phyloP scores from a whole-genome alignment of 148 eudicot species.

The Vaccinium macrocarpon region DNA sequence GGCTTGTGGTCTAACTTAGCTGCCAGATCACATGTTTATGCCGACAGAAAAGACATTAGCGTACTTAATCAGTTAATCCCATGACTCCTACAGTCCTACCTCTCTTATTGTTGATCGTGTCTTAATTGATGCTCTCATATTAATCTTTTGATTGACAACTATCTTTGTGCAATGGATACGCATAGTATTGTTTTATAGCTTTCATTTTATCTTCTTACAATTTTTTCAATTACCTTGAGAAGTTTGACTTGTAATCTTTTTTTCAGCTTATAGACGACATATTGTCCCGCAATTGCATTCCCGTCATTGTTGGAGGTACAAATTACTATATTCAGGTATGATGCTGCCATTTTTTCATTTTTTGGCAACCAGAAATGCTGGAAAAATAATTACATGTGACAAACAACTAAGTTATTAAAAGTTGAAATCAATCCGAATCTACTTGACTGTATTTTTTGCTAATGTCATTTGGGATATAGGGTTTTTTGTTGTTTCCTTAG shows the following conservation, averaged over 20 bases:
- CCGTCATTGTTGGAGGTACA: slow-evolving; percentile 93
- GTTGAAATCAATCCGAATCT: background rate
- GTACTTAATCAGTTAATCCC: background rate
- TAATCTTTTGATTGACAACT: background rate
- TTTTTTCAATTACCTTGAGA: background rate
- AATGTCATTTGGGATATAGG: background rate
- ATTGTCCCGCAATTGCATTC: slow-evolving; percentile 57
- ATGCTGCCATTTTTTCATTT: background rate
- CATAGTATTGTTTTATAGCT: background rate
- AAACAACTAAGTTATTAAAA: background rate
- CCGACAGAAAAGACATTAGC: background rate
- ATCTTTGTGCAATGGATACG: background rate
- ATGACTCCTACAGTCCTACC: background rate
- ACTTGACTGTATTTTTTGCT: background rate
- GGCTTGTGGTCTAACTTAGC: background rate
- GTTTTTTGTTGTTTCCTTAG: background rate
- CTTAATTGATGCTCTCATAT: slow-evolving; percentile 3
- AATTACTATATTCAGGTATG: slow-evolving; percentile 95
- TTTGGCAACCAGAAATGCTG: background rate
- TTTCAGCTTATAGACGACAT: slow-evolving; percentile 76
- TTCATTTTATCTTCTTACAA: background rate
- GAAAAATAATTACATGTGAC: background rate
- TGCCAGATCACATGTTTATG: background rate
- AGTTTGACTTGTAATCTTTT: background rate
- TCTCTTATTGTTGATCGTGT: background rate